Conservation (phyloP, 1,284 basidiomycete species). For the Melanopsichium pennsylvanicum region DNA sequence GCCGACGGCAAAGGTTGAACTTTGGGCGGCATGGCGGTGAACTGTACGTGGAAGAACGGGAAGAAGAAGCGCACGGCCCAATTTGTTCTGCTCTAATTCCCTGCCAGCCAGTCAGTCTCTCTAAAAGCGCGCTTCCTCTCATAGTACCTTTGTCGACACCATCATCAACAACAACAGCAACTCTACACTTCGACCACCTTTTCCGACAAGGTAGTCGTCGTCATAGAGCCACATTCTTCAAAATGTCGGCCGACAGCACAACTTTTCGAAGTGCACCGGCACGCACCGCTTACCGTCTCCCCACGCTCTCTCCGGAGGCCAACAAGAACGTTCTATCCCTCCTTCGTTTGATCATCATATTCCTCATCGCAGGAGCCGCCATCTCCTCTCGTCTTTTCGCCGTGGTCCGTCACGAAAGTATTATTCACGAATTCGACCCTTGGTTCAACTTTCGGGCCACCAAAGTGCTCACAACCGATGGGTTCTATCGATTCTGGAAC, state of each 20-base stretch:
- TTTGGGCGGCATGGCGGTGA: no score
- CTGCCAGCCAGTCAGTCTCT: no score
- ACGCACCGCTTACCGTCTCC: slow-evolving; percentile 40
- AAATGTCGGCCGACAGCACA: slow-evolving; percentile 18
- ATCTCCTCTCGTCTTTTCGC: slow-evolving; percentile 95
- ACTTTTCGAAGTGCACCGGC: no score
- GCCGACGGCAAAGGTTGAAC: not conserved
- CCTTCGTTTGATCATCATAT: slow-evolving; percentile 61
- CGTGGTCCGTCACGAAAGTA: slow-evolving; percentile 97
- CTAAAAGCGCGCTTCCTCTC: no score
- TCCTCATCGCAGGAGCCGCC: slow-evolving; percentile 73
- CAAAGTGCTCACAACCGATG: slow-evolving; percentile 85
- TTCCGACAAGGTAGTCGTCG: slow-evolving; percentile 1
- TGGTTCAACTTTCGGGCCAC: slow-evolving; percentile 72
- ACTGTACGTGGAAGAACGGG: slow-evolving; percentile 12
- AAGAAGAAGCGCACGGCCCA: slow-evolving; percentile 17
- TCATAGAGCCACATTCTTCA: not conserved
- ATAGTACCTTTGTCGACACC: not conserved
- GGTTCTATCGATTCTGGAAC: slow-evolving; percentile 71
- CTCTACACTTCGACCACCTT: slow-evolving; percentile 13
- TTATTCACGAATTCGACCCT: slow-evolving; percentile 97
- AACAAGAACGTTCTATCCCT: slow-evolving; percentile 57
- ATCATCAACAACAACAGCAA: not conserved
- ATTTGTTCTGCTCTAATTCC: no score
- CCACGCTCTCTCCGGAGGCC: slow-evolving; percentile 41